These are phyloP conservation scores for Curvularia spicifera DNA, from an alignment of 2,329 filamentous ascomycete species.

Conservation along the genomic window DNA sequence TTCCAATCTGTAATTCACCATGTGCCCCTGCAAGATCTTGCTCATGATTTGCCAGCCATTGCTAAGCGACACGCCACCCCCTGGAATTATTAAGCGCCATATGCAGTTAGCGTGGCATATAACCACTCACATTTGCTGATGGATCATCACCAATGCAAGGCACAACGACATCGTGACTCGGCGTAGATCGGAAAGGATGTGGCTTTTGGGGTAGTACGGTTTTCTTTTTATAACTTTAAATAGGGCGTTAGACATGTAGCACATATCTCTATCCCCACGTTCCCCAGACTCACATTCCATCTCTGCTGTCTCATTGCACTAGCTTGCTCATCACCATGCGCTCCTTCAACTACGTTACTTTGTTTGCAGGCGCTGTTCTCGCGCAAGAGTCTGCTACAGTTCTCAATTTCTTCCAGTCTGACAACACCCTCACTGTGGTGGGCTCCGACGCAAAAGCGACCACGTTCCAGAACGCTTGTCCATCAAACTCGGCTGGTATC, in stretches of 20 bases:
- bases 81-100: constrained; percentile 8
- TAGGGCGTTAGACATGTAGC: neutral
- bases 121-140: constrained; percentile 10
- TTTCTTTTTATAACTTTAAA: neutral
- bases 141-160: constrained; percentile 11
- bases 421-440: constrained; percentile 27
- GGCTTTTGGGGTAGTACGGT: neutral
- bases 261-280: neutral
- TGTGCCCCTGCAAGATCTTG: neutral
- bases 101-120: constrained; percentile 6
- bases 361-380: constrained; percentile 27
- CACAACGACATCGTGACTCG: constrained; percentile 6
- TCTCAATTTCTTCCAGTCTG: constrained; percentile 20
- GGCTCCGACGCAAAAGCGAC: constrained; percentile 31
- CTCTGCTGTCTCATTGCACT: neutral
- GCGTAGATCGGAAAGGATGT: constrained; percentile 1
- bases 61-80: constrained; percentile 7
- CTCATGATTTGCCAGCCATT: neutral
- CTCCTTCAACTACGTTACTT: constrained; percentile 21
- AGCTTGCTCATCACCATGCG: constrained; percentile 23
- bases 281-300: neutral
- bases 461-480: constrained; percentile 32
- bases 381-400: constrained; percentile 30
- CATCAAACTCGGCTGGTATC: constrained; percentile 18
- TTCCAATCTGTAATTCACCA: neutral